Percentiles rank a stretch among this genome's conserved stretches.
Conservation (phyloP, 176 grass and related monocot species). For the Musa troglodytarum region DNA sequence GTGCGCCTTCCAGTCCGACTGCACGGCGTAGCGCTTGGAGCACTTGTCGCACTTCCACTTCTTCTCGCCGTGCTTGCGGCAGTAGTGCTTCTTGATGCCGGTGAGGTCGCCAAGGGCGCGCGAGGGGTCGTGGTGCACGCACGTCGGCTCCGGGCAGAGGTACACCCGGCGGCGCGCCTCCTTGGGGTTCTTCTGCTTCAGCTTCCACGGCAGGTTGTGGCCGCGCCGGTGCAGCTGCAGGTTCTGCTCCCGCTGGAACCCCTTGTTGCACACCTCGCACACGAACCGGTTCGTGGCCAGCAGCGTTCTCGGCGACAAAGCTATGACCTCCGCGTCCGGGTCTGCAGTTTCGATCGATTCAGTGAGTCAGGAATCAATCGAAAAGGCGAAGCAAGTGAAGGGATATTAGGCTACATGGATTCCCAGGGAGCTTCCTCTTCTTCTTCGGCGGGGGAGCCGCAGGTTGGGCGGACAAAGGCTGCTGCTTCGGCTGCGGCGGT, state of each 20-base stretch:
- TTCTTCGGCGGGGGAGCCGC: not conserved
- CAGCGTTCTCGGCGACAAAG: conserved; percentile 72
- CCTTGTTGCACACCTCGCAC: conserved; percentile 96
- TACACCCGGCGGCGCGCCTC: conserved; percentile 63
- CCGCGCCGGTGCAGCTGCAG: conserved; percentile 95
- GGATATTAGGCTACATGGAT: not conserved
- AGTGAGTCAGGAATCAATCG: too few species aligned
- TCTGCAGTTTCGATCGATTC: conserved; percentile 22
- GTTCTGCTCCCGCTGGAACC: conserved; percentile 98
- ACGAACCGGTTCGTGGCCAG: conserved; percentile 91
- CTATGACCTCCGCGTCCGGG: conserved; percentile 91
- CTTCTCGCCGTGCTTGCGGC: conserved; percentile 99
- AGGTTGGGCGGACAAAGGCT: not conserved
- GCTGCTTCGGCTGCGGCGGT: not conserved
- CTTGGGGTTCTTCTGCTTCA: conserved; percentile 96
- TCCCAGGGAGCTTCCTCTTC: not conserved
- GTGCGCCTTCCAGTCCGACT: conserved; percentile 99
- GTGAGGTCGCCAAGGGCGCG: conserved; percentile 91
- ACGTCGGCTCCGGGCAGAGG: conserved; percentile 94
- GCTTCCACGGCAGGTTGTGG: conserved; percentile 97
- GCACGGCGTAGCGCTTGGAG: conserved; percentile 92
- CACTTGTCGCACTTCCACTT: conserved; percentile 99
- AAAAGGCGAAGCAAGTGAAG: not conserved
- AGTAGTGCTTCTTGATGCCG: conserved; percentile 97
- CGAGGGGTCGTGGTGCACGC: conserved; percentile 89